phyloP scores from a whole-genome alignment of 805 yeast species.

The Teunomyces stri region DNA sequence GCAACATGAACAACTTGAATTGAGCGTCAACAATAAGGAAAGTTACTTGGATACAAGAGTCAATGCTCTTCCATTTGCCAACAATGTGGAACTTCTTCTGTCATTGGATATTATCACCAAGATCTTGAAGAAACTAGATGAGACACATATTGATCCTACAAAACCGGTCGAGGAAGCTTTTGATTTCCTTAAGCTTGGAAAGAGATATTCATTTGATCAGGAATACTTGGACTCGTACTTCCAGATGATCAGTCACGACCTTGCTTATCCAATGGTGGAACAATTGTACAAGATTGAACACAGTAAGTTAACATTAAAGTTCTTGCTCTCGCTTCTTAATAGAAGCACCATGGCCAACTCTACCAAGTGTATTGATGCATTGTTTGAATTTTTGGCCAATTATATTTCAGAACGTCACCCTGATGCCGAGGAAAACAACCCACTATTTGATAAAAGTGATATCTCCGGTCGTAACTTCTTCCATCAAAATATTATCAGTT shows the following conservation, averaged over 20 bases:
- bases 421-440: constrained; percentile 11
- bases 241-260: constrained; percentile 36
- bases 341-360: constrained; percentile 61
- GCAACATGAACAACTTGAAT: constrained; percentile 4
- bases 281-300: constrained; percentile 35
- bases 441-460: constrained; percentile 57
- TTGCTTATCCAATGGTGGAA: constrained; percentile 40
- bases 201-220: constrained; percentile 25
- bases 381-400: constrained; percentile 47
- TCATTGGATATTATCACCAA: constrained; percentile 53
- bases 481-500: constrained; percentile 76
- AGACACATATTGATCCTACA: constrained; percentile 1
- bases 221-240: constrained; percentile 19
- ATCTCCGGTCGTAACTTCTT: constrained; percentile 80
- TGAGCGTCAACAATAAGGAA: constrained; percentile 31
- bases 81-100: constrained; percentile 57
- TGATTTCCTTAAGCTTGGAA: constrained; percentile 22
- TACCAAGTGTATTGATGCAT: constrained; percentile 53
- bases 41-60: constrained; percentile 59
- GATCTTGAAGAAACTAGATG: constrained; percentile 45
- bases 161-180: constrained; percentile 7
- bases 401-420: constrained; percentile 9
- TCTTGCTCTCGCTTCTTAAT: constrained; percentile 59
- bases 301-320: constrained; percentile 51
- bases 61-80: constrained; percentile 72